Evolutionary conservation across 768 basidiomycete species (phyloP).

Genomic region (Jaapia argillacea): DNA sequence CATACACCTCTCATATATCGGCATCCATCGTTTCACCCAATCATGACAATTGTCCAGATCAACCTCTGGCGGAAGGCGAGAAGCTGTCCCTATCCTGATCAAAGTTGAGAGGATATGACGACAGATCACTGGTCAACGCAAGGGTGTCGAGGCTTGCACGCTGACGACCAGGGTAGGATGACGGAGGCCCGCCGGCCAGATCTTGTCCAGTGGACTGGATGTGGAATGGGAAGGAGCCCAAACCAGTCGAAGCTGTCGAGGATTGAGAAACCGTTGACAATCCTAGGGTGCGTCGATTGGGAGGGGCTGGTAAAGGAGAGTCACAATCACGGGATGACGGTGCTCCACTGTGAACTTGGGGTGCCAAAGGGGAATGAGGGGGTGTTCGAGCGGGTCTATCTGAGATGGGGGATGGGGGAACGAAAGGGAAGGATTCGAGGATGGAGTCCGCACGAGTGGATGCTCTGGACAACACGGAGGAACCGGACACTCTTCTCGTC

Average conservation of each 20-base stretch:
- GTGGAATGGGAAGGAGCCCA: conserved; percentile 82
- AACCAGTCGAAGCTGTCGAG: conserved; percentile 70
- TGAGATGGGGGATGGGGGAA: conserved; percentile 85
- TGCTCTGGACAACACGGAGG: conserved; percentile 56
- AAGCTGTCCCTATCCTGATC: conserved; percentile 25
- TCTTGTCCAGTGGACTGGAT: conserved; percentile 33
- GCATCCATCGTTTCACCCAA: no score
- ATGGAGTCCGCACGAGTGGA: conserved; percentile 78
- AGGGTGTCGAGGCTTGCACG: conserved; percentile 82
- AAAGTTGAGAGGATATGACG: conserved; percentile 76
- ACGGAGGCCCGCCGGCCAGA: background rate
- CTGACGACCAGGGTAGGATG: conserved; percentile 22
- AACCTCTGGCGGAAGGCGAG: background rate
- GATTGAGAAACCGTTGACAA: conserved; percentile 70
- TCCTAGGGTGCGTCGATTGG: conserved; percentile 52
- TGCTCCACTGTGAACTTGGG: conserved; percentile 16
- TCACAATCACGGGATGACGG: conserved; percentile 5
- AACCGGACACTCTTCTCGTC: conserved; percentile 45
- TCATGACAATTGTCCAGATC: no score
- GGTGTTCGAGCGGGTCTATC: conserved; percentile 67
- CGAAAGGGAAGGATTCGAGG: conserved; percentile 81
- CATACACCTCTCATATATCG: no score
- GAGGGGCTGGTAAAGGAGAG: conserved; percentile 31
- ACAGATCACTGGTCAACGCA: conserved; percentile 71
- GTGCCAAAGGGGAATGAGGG: conserved; percentile 60